Evolutionary conservation across 305 asterid genomes (phyloP).

Genomic region (Solanum aculeatissimum): DNA sequence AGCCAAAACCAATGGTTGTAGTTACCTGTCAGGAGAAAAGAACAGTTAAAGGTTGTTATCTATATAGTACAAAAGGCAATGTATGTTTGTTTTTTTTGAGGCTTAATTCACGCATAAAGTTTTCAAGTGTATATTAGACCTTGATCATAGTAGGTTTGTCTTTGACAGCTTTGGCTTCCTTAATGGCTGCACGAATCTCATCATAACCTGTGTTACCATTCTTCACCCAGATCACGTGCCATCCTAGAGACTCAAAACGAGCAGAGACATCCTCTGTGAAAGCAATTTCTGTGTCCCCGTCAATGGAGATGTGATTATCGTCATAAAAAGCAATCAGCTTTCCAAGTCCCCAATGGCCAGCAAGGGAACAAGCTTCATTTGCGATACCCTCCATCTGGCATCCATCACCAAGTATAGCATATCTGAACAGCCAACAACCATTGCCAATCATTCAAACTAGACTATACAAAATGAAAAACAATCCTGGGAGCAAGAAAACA

Average conservation of each 20-base stretch:
- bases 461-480: neutral
- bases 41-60: neutral
- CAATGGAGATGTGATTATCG: conserved; percentile 95
- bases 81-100: neutral
- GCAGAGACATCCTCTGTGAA: conserved; percentile 74
- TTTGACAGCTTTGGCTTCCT: conserved; percentile 89
- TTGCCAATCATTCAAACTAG: conserved; percentile 1
- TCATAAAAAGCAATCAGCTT: conserved; percentile 96
- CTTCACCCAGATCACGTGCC: conserved; percentile 69
- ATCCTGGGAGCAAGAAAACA: neutral
- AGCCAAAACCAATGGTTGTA: conserved; percentile 90
- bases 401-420: conserved; percentile 80
- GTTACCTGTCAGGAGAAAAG: conserved; percentile 44
- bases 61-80: neutral
- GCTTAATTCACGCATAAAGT: neutral
- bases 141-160: conserved; percentile 96
- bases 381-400: conserved; percentile 99
- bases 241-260: conserved; percentile 90
- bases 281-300: conserved; percentile 96
- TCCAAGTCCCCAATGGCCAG: conserved; percentile 99
- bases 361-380: conserved; percentile 91
- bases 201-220: conserved; percentile 91
- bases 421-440: conserved; percentile 32
- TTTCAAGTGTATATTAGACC: conserved; percentile 19
- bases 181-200: conserved; percentile 92